Conservation (phyloP, 306 rosid genomes). For the Quillaja saponaria region DNA sequence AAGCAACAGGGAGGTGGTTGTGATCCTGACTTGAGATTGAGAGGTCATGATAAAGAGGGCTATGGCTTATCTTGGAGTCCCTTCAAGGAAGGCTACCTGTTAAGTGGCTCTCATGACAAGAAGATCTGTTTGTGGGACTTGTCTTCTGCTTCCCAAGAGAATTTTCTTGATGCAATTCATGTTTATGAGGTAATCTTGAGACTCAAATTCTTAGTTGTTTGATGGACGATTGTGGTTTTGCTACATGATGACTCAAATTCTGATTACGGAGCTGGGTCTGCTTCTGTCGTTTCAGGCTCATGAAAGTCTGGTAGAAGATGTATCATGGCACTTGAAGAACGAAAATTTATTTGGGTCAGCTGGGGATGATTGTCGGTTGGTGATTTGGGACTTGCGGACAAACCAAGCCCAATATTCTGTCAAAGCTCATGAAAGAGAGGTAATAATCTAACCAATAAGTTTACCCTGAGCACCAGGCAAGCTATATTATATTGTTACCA, state of each 20-base stretch:
- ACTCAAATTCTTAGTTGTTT: neutral
- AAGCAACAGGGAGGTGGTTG: constrained; percentile 41
- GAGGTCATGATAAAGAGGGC: constrained; percentile 92
- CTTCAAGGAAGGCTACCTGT: constrained; percentile 61
- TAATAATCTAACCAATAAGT: too few species aligned
- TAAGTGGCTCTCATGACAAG: constrained; percentile 82
- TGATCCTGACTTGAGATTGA: constrained; percentile 80
- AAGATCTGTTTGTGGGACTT: constrained; percentile 90
- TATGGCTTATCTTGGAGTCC: constrained; percentile 94
- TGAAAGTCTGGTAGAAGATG: constrained; percentile 72
- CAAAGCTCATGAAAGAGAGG: constrained; percentile 86
- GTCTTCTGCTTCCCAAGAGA: constrained; percentile 50
- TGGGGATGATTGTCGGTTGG: constrained; percentile 82
- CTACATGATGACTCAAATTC: neutral
- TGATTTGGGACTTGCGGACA: constrained; percentile 87
- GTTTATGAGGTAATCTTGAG: constrained; percentile 61
- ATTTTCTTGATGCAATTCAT: constrained; percentile 66
- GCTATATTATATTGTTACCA: too few species aligned
- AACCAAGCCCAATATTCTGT: constrained; percentile 64
- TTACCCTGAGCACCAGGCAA: too few species aligned
- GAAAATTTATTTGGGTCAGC: constrained; percentile 77
- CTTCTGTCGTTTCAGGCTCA: constrained; percentile 48
- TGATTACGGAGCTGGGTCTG: constrained; percentile 20
- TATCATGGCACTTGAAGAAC: constrained; percentile 75
- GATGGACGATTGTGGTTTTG: constrained; percentile 7